A percentile compares a stretch with the other conserved stretches of the same genome.
Evolutionary conservation across 306 rosid species (phyloP).

Genomic region (Dalbergia cochinchinensis): DNA sequence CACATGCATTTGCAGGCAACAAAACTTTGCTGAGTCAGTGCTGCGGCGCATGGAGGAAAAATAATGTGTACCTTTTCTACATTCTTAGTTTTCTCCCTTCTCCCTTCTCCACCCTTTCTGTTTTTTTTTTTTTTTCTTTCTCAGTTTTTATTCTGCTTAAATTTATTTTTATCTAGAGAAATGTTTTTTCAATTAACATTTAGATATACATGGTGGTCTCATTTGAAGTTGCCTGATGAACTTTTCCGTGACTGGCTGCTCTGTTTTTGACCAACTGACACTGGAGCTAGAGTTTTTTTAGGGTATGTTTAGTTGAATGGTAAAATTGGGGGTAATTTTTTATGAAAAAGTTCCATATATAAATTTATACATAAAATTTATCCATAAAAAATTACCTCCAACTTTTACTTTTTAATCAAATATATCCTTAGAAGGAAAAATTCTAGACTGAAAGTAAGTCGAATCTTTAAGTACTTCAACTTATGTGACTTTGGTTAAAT

Average conservation of each 20-base stretch:
- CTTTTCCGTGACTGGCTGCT: background rate
- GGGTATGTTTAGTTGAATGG: no score
- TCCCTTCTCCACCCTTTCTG: background rate
- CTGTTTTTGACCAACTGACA: background rate
- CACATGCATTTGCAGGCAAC: conserved; percentile 70
- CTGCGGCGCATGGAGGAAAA: conserved; percentile 75
- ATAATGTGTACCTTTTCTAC: conserved; percentile 36
- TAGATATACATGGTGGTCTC: background rate
- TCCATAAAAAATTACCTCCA: no score
- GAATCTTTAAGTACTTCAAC: no score
- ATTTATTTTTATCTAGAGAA: background rate
- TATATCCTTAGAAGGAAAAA: no score
- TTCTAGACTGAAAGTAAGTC: no score
- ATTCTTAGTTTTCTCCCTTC: background rate
- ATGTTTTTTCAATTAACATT: background rate
- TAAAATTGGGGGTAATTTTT: no score
- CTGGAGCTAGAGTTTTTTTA: no score
- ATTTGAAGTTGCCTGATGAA: background rate
- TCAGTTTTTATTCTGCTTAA: background rate
- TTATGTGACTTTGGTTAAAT: no score
- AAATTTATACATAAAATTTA: no score
- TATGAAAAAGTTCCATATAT: no score
- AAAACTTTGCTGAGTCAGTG: conserved; percentile 71
- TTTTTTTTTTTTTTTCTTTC: no score
- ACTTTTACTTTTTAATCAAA: no score